phyloP scores from a whole-genome alignment of 2,329 filamentous ascomycete genomes.

The Fusarium fujikuroi region DNA sequence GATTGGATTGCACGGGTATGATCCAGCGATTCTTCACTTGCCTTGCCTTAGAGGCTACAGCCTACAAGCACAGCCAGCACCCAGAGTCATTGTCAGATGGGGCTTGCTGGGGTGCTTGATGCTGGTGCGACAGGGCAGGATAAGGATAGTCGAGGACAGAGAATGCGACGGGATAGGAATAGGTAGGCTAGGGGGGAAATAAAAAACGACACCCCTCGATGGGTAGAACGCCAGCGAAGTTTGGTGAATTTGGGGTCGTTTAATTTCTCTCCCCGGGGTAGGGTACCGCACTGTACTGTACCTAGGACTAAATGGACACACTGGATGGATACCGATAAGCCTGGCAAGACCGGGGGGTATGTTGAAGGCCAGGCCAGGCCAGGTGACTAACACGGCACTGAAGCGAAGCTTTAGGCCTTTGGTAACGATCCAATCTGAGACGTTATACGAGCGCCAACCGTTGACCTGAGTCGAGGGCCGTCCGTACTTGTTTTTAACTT shows the following conservation, averaged over 20 bases:
- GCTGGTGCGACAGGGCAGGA: slow-evolving; percentile 36
- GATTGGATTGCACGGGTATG: slow-evolving; percentile 25
- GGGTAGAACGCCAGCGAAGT: too few relatives aligned
- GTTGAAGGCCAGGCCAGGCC: slow-evolving; percentile 3
- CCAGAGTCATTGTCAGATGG: slow-evolving; percentile 4
- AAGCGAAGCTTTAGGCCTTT: slow-evolving; percentile 30
- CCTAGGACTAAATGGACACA: slow-evolving; percentile 2
- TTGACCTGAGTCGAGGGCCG: slow-evolving; percentile 33
- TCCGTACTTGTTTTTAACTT: background rate
- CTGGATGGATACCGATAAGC: slow-evolving; percentile 17
- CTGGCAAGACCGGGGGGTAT: slow-evolving; percentile 9
- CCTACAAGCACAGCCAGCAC: slow-evolving; percentile 21
- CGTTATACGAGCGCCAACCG: slow-evolving; percentile 38
- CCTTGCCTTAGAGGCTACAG: slow-evolving; percentile 7
- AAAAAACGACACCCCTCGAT: too few relatives aligned
- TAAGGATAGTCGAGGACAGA: slow-evolving; percentile 24
- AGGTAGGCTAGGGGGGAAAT: background rate
- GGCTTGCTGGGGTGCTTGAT: slow-evolving; percentile 29
- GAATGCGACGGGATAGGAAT: slow-evolving; percentile 30
- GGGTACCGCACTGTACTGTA: background rate
- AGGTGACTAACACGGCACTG: slow-evolving; percentile 45
- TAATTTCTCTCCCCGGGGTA: too few relatives aligned
- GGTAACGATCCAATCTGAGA: slow-evolving; percentile 20
- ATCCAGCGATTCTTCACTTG: slow-evolving; percentile 29
- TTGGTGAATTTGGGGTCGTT: too few relatives aligned